phyloP scores from a whole-genome alignment of 1,139 yeast genomes.

The Blastobotrys petasosporus region DNA sequence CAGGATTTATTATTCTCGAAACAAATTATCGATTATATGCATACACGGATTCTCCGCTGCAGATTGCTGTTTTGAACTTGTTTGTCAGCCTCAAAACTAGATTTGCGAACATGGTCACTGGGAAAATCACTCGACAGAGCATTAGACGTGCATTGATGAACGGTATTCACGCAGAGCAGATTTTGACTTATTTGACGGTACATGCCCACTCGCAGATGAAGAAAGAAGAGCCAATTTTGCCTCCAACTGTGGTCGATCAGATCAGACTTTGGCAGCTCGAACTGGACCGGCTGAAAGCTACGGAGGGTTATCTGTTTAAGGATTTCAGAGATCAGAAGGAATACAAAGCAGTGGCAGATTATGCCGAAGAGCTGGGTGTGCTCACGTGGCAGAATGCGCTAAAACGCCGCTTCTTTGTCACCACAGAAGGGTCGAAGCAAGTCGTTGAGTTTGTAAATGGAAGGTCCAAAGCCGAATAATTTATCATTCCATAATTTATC shows the following conservation, averaged over 20 bases:
- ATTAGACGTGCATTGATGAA: conserved; percentile 74
- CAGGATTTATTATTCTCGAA: conserved; percentile 79
- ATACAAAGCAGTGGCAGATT: conserved; percentile 62
- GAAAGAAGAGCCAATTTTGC: conserved; percentile 46
- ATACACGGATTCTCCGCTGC: conserved; percentile 90
- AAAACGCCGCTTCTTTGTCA: conserved; percentile 68
- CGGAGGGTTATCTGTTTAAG: conserved; percentile 80
- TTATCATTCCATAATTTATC: not conserved
- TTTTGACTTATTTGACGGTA: conserved; percentile 77
- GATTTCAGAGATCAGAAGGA: conserved; percentile 78
- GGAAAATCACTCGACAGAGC: conserved; percentile 88
- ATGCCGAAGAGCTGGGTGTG: conserved; percentile 89
- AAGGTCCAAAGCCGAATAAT: conserved; percentile 25
- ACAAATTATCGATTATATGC: conserved; percentile 92
- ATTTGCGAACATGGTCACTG: conserved; percentile 88
- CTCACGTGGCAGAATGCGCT: conserved; percentile 73
- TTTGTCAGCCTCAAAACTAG: conserved; percentile 81
- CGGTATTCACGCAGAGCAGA: conserved; percentile 94
- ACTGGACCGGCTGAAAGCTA: conserved; percentile 82
- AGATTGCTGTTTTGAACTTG: conserved; percentile 83
- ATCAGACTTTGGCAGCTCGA: conserved; percentile 94
- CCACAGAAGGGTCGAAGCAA: conserved; percentile 85
- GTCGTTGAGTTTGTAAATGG: conserved; percentile 82
- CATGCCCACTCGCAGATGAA: conserved; percentile 96
- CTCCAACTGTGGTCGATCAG: conserved; percentile 95